phyloP scores from a whole-genome alignment of 2,329 filamentous ascomycete genomes.

The Colletotrichum gloeosporioides region DNA sequence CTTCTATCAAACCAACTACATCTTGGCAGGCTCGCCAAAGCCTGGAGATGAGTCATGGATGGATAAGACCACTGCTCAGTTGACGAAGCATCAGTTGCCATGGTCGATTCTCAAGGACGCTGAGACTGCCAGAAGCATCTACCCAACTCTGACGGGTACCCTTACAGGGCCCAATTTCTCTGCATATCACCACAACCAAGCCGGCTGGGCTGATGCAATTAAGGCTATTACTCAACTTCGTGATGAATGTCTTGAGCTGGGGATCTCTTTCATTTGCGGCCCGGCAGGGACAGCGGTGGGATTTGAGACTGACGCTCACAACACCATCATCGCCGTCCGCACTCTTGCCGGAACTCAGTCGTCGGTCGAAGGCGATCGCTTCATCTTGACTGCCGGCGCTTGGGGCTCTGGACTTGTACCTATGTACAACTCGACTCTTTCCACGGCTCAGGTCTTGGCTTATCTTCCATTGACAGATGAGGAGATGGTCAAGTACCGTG shows the following conservation, averaged over 20 bases:
- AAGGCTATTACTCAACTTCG: constrained; percentile 9
- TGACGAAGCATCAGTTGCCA: neutral
- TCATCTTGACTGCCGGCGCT: constrained; percentile 69
- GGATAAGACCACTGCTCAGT: neutral
- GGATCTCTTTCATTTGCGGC: constrained; percentile 34
- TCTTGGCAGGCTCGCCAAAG: constrained; percentile 12
- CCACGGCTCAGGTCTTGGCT: constrained; percentile 69
- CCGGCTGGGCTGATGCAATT: constrained; percentile 29
- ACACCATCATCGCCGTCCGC: neutral
- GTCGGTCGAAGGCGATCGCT: neutral
- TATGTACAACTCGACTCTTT: constrained; percentile 65
- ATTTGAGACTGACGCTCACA: constrained; percentile 23
- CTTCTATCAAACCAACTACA: neutral
- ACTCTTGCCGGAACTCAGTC: neutral
- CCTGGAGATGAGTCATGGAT: neutral
- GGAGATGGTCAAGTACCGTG: constrained; percentile 58
- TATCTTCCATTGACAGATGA: constrained; percentile 66
- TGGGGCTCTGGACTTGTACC: constrained; percentile 64
- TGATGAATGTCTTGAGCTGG: neutral
- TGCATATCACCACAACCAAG: constrained; percentile 36
- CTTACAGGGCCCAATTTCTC: constrained; percentile 24
- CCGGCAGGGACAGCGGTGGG: constrained; percentile 30
- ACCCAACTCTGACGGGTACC: neutral
- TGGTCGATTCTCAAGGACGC: neutral
- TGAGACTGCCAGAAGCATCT: neutral